phyloP scores from a whole-genome alignment of 2,329 filamentous ascomycete species.

The Botryotinia globosa region DNA sequence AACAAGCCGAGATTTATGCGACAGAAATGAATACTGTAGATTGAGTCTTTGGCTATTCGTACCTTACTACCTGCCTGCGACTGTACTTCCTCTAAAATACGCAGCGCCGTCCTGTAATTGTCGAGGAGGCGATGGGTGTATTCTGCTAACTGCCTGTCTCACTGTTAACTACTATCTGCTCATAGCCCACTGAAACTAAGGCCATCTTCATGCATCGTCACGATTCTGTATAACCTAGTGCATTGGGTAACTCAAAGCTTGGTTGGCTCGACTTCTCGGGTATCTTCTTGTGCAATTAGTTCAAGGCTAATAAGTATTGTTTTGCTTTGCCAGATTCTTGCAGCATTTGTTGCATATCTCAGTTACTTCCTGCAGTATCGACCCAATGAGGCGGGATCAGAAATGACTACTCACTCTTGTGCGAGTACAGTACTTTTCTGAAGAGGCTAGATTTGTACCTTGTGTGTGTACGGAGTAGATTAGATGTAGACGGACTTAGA shows the following conservation, averaged over 20 bases:
- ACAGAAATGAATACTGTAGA: background rate
- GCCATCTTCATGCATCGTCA: background rate
- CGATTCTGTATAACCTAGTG: background rate
- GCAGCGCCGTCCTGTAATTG: background rate
- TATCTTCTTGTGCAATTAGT: background rate
- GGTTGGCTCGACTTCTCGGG: background rate
- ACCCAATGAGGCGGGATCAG: background rate
- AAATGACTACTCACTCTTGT: background rate
- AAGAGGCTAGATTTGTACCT: background rate
- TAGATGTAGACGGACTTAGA: background rate
- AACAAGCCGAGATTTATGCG: background rate
- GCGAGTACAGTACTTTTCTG: background rate
- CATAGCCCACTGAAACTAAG: background rate
- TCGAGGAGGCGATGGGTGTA: background rate
- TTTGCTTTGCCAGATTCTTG: background rate
- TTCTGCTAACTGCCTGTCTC: background rate
- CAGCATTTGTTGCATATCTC: conserved; percentile 18
- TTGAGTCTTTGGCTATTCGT: background rate
- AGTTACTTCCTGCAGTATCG: background rate
- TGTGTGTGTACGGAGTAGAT: background rate
- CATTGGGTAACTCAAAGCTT: background rate
- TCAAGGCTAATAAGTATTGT: background rate
- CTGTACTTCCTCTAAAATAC: background rate
- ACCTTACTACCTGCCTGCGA: too few relatives aligned
- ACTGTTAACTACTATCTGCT: background rate